Base-by-base conservation (phyloP, 2,329 filamentous ascomycete genomes). In the Stachybotrys echinatus region DNA sequence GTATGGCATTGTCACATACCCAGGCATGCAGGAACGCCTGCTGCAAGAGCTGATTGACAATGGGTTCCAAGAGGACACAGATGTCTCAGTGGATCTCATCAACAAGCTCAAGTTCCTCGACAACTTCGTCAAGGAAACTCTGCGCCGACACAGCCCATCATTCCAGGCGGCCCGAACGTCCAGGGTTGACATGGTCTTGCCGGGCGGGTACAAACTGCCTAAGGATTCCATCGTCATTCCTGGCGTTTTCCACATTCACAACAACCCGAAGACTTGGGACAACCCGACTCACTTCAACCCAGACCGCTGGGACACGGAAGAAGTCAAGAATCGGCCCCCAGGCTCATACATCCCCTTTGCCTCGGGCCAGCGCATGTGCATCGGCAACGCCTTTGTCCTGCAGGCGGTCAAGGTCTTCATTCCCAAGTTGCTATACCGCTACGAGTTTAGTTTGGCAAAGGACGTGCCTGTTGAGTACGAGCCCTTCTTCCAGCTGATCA, bases 371-470 rank as follows among this genome's bases (percentile, higher is more conserved):
- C 68, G 83, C 2, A 75, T 74, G 66, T 85, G 83, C 53, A 79
- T 85, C 49, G 83, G 81, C 0, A 84, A 83, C 72, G 85, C 83
- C 63, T 83, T 85, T 61, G 82, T 81, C 0, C 65, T 85, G 6
- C 73, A 77, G 51, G 80, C 85, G 62, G 70, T 83, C 51, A 84
- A 84, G 67, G 70, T 83, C 4, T 75, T 82, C 56, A 38, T 85
- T 54, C 69, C 74, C 2, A 79, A 84, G 66, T 64, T 85, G 37
- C 63, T 85, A 2, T 84, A 75, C 50, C 70, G 81, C 7, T 85
- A 85, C 59, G 67, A 77, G 49, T 85, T 82, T 51, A 63, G 53
- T 10, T 61, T 72, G n/a, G 79, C 74, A n/a, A 70, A 71, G 4
- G 69, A 78, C 5, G 75, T 69, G 2, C 65, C 74, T 0, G 66